Conservation (phyloP, 2,329 filamentous ascomycete species). For the Diaporthe longicolla region DNA sequence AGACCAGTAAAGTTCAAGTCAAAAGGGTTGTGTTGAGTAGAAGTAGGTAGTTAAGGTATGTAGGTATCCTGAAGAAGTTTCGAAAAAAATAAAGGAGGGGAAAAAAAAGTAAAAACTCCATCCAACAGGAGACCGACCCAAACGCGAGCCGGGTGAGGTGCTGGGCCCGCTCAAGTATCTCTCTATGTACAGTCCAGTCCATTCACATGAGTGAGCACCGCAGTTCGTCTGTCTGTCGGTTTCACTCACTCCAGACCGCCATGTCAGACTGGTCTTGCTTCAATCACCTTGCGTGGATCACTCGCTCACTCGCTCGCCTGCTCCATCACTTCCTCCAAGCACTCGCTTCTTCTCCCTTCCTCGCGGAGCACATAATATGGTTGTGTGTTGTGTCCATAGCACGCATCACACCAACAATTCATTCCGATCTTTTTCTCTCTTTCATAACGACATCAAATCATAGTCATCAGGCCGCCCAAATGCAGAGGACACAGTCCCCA, state of each 20-base stretch:
- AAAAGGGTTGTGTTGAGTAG: background rate
- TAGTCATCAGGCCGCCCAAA: conserved; percentile 32
- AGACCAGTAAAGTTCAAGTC: background rate
- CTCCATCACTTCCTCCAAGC: too few species aligned
- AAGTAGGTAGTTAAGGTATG: conserved; percentile 25
- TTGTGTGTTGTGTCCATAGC: background rate
- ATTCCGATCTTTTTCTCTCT: conserved; percentile 17
- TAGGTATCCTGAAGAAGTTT: conserved; percentile 34
- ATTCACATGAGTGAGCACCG: too few species aligned
- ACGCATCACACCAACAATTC: conserved; percentile 24
- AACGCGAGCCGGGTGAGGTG: background rate
- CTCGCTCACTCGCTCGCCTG: background rate
- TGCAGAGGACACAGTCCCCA: conserved; percentile 8
- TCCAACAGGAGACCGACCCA: conserved; percentile 20
- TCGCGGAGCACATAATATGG: background rate
- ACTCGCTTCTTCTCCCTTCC: background rate
- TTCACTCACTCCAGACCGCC: conserved; percentile 2
- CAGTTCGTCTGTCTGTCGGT: background rate
- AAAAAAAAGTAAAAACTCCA: background rate
- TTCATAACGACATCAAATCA: conserved; percentile 41
- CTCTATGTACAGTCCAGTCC: conserved; percentile 22
- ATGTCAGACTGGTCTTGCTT: background rate
- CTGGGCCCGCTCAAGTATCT: conserved; percentile 14
- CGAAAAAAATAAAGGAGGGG: background rate
- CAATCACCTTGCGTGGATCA: background rate